Evolutionary conservation across 2,329 filamentous ascomycete species (phyloP).

Genomic region (Trichoderma endophyticum): DNA sequence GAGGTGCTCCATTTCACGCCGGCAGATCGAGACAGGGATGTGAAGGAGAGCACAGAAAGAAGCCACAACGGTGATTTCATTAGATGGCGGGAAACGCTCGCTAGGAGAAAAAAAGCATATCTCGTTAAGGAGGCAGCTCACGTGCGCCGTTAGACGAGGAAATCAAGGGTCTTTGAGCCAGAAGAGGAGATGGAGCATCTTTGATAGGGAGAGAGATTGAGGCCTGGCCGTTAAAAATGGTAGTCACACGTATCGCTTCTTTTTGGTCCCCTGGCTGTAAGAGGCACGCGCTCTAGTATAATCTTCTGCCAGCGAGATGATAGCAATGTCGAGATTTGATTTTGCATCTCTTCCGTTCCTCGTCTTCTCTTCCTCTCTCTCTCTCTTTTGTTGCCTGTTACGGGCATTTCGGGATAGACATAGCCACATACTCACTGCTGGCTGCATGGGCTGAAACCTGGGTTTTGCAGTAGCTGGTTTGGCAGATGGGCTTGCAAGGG

Average conservation of each 20-base stretch:
- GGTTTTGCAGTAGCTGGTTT: conserved; percentile 9
- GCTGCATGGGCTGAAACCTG: conserved; percentile 9
- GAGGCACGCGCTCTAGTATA: neutral
- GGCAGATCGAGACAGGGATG: conserved; percentile 5
- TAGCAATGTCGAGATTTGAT: neutral
- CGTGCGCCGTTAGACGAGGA: neutral
- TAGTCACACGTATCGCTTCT: neutral
- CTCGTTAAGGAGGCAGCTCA: conserved; percentile 10
- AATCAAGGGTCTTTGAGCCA: neutral
- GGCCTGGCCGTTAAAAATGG: neutral
- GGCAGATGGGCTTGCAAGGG: conserved; percentile 11
- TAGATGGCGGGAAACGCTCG: neutral
- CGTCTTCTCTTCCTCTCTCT: neutral
- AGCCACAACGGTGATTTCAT: neutral
- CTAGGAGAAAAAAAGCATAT: conserved; percentile 1
- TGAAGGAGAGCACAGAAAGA: neutral
- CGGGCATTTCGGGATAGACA: neutral
- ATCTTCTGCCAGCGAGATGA: neutral
- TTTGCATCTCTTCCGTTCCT: neutral
- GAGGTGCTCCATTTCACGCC: neutral
- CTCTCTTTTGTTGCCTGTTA: neutral
- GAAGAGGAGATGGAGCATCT: neutral
- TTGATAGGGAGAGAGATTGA: neutral
- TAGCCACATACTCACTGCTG: neutral
- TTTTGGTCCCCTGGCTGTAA: neutral